Evolutionary conservation across 1,139 yeast species (phyloP).

Genomic region (Debaryomyces udenii): DNA sequence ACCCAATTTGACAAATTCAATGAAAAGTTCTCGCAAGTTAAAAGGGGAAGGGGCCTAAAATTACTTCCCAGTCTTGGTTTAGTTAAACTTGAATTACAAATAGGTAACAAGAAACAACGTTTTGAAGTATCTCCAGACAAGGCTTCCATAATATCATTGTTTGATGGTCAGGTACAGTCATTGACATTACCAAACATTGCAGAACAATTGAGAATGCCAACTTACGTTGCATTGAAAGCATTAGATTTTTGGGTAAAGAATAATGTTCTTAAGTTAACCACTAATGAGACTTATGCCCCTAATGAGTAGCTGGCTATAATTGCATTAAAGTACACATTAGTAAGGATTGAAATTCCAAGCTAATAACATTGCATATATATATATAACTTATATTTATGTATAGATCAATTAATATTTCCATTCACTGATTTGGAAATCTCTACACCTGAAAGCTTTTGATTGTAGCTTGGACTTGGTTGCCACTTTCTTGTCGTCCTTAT

Average conservation of each 20-base stretch:
- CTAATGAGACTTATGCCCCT: slow-evolving; percentile 28
- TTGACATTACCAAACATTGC: slow-evolving; percentile 32
- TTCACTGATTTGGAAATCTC: slow-evolving; percentile 42
- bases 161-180: slow-evolving; percentile 41
- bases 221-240: slow-evolving; percentile 40
- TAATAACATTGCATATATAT: neutral
- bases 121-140: slow-evolving; percentile 68
- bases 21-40: slow-evolving; percentile 39
- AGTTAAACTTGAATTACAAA: slow-evolving; percentile 60
- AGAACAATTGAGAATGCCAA: slow-evolving; percentile 36
- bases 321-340: no score
- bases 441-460: slow-evolving; percentile 69
- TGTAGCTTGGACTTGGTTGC: slow-evolving; percentile 72
- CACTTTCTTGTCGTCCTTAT: slow-evolving; percentile 81
- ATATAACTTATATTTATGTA: neutral
- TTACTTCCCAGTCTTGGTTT: slow-evolving; percentile 64
- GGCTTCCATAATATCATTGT: slow-evolving; percentile 64
- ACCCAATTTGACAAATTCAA: slow-evolving; percentile 46
- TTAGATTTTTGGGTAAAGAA: slow-evolving; percentile 60
- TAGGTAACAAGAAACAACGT: slow-evolving; percentile 42
- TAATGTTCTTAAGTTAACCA: slow-evolving; percentile 45
- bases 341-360: no score
- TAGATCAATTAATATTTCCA: slow-evolving; percentile 19
- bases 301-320: slow-evolving; percentile 24
- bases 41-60: slow-evolving; percentile 61